Conservation (phyloP, 1,284 basidiomycete species). For the Hypsizygus ulmarius region DNA sequence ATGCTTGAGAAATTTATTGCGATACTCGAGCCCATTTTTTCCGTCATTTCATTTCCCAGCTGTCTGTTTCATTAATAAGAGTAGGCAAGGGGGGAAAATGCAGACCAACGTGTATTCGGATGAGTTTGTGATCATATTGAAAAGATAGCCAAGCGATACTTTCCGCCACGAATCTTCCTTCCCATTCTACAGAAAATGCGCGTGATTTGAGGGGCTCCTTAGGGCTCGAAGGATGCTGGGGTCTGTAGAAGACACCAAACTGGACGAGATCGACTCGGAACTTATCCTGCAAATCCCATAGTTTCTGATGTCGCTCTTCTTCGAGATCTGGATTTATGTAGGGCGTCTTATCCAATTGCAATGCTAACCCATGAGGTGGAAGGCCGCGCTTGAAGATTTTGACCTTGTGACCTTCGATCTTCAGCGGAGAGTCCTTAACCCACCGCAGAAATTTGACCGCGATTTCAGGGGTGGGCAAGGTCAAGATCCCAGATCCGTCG, state of each 20-base stretch:
- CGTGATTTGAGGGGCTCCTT: slow-evolving; percentile 39
- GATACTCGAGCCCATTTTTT: slow-evolving; percentile 48
- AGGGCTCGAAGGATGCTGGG: slow-evolving; percentile 28
- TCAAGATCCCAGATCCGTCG: slow-evolving; percentile 53
- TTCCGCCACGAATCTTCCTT: slow-evolving; percentile 38
- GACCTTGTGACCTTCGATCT: slow-evolving; percentile 35
- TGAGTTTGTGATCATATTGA: slow-evolving; percentile 62
- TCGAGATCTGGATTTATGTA: slow-evolving; percentile 62
- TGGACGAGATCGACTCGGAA: slow-evolving; percentile 59
- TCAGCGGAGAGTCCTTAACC: slow-evolving; percentile 36
- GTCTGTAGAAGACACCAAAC: slow-evolving; percentile 54
- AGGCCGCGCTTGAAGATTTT: slow-evolving; percentile 33
- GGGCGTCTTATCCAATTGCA: slow-evolving; percentile 52
- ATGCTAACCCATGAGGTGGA: slow-evolving; percentile 24
- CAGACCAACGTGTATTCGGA: slow-evolving; percentile 52
- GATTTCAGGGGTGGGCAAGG: slow-evolving; percentile 39
- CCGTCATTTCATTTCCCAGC: slow-evolving; percentile 55
- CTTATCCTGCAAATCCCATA: slow-evolving; percentile 41
- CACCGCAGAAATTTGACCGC: slow-evolving; percentile 48
- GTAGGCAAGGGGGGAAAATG: slow-evolving; percentile 4
- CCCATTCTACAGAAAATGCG: slow-evolving; percentile 66
- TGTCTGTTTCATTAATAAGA: slow-evolving; percentile 22
- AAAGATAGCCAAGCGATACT: slow-evolving; percentile 55
- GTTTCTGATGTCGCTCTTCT: slow-evolving; percentile 47
- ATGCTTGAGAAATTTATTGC: slow-evolving; percentile 58